Percentiles rank a stretch among this genome's conserved stretches.
These are phyloP conservation scores for Dichotomocladium elegans DNA, from an alignment of 371 early-diverging fungal genomes.

Conservation along the genomic window DNA sequence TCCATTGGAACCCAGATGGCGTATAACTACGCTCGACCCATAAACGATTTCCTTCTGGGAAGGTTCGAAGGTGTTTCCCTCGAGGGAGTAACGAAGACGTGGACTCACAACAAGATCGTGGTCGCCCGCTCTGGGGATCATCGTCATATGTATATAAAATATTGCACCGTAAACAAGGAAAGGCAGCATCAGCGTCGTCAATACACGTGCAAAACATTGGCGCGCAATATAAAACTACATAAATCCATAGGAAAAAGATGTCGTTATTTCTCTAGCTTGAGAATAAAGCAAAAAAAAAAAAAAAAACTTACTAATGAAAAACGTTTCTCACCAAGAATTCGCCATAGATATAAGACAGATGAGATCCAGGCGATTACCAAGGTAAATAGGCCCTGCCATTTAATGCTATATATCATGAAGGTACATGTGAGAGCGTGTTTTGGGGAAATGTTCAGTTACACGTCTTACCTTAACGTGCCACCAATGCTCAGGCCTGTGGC, in stretches of 20 bases:
- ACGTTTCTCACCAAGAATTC: constrained; percentile 68
- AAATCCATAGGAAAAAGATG: not conserved
- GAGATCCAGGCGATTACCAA: constrained; percentile 46
- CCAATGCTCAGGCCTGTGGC: constrained; percentile 10
- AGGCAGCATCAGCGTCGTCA: constrained; percentile 78
- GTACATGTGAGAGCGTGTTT: too few relatives aligned
- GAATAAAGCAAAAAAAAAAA: not conserved
- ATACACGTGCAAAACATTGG: constrained; percentile 51
- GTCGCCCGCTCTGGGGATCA: constrained; percentile 65
- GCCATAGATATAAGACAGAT: constrained; percentile 76
- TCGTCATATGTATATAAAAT: constrained; percentile 79
- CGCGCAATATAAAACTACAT: constrained; percentile 12
- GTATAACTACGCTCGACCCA: constrained; percentile 72
- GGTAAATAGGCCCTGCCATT: constrained; percentile 26
- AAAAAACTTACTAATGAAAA: constrained; percentile 24
- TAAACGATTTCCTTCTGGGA: constrained; percentile 67
- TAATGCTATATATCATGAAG: constrained; percentile 17
- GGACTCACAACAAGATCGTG: constrained; percentile 82
- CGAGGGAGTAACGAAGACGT: constrained; percentile 57
- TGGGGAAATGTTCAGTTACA: too few relatives aligned
- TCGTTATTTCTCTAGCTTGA: not conserved
- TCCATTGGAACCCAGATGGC: constrained; percentile 67
- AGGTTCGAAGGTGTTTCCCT: constrained; percentile 19
- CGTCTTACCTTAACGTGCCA: constrained; percentile 6
- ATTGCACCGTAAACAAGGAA: constrained; percentile 70